Evolutionary conservation across 1,139 yeast species (phyloP).

Genomic region (Arxiozyma bovina): DNA sequence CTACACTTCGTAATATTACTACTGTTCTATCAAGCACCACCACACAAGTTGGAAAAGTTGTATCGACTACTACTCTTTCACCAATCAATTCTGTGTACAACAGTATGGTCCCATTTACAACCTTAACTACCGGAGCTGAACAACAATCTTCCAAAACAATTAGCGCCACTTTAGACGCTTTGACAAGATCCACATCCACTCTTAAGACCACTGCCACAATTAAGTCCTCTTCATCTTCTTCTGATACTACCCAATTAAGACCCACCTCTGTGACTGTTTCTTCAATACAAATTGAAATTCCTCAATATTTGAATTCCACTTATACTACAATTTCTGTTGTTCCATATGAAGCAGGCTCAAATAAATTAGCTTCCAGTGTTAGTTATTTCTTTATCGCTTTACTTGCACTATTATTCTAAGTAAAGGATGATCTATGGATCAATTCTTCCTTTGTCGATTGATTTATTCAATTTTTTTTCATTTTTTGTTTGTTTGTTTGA

Average conservation of each 20-base stretch:
- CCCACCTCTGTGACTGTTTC: background rate
- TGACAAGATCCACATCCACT: constrained; percentile 1
- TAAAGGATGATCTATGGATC: background rate
- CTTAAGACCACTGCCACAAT: constrained; percentile 1
- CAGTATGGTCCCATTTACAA: constrained; percentile 3
- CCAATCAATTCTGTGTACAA: constrained; percentile 1
- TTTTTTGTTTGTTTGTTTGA: background rate
- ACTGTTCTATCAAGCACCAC: background rate
- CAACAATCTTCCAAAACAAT: background rate
- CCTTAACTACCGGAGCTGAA: background rate
- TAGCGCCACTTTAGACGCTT: background rate
- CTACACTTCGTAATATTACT: background rate
- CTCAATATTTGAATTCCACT: background rate
- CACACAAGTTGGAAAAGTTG: background rate
- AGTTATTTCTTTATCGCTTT: constrained; percentile 6
- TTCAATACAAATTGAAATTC: constrained; percentile 1
- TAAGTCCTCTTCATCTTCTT: background rate
- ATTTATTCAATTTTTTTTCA: background rate
- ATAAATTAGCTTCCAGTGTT: constrained; percentile 5
- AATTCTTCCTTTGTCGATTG: background rate
- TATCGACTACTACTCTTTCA: constrained; percentile 1
- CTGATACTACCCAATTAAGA: background rate
- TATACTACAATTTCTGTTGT: constrained; percentile 6
- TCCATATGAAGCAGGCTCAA: constrained; percentile 8
- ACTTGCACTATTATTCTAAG: constrained; percentile 6